Conservation (phyloP, 2,329 filamentous ascomycete species). For the Calonectria pseudoturangicola region DNA sequence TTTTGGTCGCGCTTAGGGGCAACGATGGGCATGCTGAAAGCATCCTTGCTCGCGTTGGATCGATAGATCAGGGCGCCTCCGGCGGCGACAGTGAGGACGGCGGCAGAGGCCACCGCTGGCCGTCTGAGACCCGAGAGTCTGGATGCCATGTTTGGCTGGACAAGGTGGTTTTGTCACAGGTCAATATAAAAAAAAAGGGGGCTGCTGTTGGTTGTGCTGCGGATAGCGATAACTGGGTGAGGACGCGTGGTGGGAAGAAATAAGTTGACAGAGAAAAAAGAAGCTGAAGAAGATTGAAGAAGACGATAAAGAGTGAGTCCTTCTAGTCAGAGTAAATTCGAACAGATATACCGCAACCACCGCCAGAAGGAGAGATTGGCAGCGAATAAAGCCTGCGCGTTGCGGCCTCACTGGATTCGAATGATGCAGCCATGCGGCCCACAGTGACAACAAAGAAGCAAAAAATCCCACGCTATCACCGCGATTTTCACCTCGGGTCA, state of each 20-base stretch:
- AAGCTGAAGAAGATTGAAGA: not conserved
- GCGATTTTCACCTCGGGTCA: not conserved
- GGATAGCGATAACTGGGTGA: not conserved
- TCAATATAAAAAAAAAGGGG: slow-evolving; percentile 8
- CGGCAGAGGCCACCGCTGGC: slow-evolving; percentile 59
- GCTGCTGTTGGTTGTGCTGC: not conserved
- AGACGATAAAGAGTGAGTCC: not conserved
- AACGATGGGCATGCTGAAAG: slow-evolving; percentile 58
- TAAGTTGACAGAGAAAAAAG: not conserved
- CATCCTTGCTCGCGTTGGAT: slow-evolving; percentile 55
- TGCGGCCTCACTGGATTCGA: slow-evolving; percentile 13
- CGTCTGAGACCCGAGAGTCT: slow-evolving; percentile 60
- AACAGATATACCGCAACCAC: slow-evolving; percentile 19
- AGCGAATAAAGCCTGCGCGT: slow-evolving; percentile 4
- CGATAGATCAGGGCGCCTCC: slow-evolving; percentile 58
- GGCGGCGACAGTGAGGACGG: slow-evolving; percentile 53
- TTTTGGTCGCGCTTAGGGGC: slow-evolving; percentile 60
- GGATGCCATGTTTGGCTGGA: slow-evolving; percentile 57
- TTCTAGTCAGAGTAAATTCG: not conserved
- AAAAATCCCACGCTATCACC: not conserved
- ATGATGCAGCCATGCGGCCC: slow-evolving; percentile 16
- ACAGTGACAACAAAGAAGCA: slow-evolving; percentile 9
- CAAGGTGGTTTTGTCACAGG: not conserved
- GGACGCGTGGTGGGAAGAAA: not conserved
- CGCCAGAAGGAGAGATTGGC: not conserved